Evolutionary conservation across 1,284 basidiomycete species (phyloP).

Genomic region (Irpex sp.): DNA sequence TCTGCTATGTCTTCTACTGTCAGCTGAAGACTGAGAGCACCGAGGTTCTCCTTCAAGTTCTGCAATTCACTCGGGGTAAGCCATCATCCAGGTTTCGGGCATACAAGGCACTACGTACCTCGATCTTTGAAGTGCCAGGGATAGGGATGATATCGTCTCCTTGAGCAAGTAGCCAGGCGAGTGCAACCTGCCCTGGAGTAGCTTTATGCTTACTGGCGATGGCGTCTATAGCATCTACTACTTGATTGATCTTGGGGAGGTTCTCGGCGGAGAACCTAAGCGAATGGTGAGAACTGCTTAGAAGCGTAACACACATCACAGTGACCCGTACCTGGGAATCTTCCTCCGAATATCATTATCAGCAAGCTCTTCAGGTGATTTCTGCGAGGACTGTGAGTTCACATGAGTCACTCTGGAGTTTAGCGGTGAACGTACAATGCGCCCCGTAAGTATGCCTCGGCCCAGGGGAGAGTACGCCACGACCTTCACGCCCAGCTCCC

Average conservation of each 20-base stretch:
- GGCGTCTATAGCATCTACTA: conserved; percentile 33
- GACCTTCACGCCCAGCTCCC: conserved; percentile 31
- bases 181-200: conserved; percentile 38
- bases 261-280: conserved; percentile 37
- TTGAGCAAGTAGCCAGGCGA: conserved; percentile 43
- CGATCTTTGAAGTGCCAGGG: conserved; percentile 30
- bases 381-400: conserved; percentile 25
- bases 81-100: neutral
- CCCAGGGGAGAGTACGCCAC: conserved; percentile 42
- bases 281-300: neutral
- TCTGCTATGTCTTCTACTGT: conserved; percentile 21
- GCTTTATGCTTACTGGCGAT: conserved; percentile 31
- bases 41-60: conserved; percentile 20
- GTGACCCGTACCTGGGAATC: conserved; percentile 30
- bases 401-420: neutral
- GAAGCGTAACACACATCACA: neutral
- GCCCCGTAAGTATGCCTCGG: conserved; percentile 38
- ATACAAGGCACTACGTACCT: conserved; percentile 12
- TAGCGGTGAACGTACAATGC: conserved; percentile 19
- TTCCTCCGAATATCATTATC: conserved; percentile 41
- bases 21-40: conserved; percentile 23
- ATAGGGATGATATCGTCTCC: conserved; percentile 37
- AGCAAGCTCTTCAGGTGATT: conserved; percentile 47
- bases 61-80: neutral
- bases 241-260: conserved; percentile 39